Percentiles rank a stretch among this genome's conserved stretches.
phyloP scores from a whole-genome alignment of 805 yeast species.

The Kodamaea nitidulidarum region DNA sequence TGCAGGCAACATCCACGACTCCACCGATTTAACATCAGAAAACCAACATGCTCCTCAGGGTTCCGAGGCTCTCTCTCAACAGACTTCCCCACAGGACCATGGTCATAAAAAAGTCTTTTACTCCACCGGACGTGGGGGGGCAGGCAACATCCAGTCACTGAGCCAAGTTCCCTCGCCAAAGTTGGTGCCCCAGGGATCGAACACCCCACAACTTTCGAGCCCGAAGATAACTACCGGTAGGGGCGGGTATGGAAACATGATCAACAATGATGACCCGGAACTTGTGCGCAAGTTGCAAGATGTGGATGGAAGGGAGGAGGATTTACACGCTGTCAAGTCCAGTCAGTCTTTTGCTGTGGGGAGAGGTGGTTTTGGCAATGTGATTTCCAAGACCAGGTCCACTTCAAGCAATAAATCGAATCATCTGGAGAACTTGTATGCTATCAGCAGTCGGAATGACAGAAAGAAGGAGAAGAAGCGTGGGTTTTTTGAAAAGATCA shows the following conservation, averaged over 20 bases:
- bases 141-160: constrained; percentile 55
- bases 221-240: constrained; percentile 67
- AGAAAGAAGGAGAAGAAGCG: constrained; percentile 22
- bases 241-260: constrained; percentile 78
- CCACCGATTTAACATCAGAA: constrained; percentile 17
- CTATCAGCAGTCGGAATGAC: constrained; percentile 35
- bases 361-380: constrained; percentile 65
- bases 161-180: constrained; percentile 48
- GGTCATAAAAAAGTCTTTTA: constrained; percentile 31
- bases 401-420: constrained; percentile 17
- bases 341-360: constrained; percentile 50
- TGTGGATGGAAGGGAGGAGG: constrained; percentile 42
- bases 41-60: constrained; percentile 10
- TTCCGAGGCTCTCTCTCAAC: constrained; percentile 2
- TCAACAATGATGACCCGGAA: constrained; percentile 54
- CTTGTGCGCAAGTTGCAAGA: constrained; percentile 63
- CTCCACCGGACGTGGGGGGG: constrained; percentile 80
- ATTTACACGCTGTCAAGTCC: constrained; percentile 42
- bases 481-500: constrained; percentile 44
- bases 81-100: constrained; percentile 2
- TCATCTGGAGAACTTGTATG: constrained; percentile 22
- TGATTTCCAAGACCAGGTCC: constrained; percentile 35
- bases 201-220: constrained; percentile 55
- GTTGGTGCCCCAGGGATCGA: constrained; percentile 54
- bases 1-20: constrained; percentile 31